Evolutionary conservation across 352 stramenopile genomes (phyloP).

Genomic region (Pythium angustatum): DNA sequence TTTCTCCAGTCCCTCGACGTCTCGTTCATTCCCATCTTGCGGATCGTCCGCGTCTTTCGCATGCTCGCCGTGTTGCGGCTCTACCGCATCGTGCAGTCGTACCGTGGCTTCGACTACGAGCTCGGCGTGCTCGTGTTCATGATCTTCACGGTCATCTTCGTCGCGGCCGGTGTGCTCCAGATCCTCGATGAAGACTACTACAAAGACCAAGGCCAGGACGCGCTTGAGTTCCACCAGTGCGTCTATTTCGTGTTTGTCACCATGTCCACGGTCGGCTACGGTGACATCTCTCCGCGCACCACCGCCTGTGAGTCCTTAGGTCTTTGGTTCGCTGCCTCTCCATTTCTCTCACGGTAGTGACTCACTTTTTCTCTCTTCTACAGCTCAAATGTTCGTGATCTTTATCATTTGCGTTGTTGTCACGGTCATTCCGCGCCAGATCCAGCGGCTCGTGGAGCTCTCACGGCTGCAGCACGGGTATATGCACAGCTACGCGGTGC

Average conservation of each 20-base stretch:
- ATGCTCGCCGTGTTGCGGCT: conserved; percentile 56
- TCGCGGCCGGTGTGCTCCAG: conserved; percentile 57
- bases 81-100: conserved; percentile 56
- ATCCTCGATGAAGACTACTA: conserved; percentile 62
- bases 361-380: neutral
- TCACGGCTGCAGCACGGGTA: conserved; percentile 49
- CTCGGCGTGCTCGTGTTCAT: conserved; percentile 59
- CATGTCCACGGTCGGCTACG: conserved; percentile 61
- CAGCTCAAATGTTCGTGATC: conserved; percentile 64
- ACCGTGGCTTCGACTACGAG: conserved; percentile 64
- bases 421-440: conserved; percentile 56
- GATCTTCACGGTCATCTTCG: conserved; percentile 57
- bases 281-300: conserved; percentile 55
- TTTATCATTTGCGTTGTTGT: conserved; percentile 58
- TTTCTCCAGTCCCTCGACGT: conserved; percentile 40
- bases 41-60: conserved; percentile 56
- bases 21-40: conserved; percentile 46
- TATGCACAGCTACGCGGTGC: conserved; percentile 53
- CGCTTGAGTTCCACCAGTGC: conserved; percentile 59
- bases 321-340: neutral
- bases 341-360: neutral
- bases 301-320: conserved; percentile 44
- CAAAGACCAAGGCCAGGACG: conserved; percentile 26
- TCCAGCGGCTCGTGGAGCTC: conserved; percentile 54
- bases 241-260: conserved; percentile 77